phyloP scores from a whole-genome alignment of 805 yeast species.

The Sugiyamaella floridensis region DNA sequence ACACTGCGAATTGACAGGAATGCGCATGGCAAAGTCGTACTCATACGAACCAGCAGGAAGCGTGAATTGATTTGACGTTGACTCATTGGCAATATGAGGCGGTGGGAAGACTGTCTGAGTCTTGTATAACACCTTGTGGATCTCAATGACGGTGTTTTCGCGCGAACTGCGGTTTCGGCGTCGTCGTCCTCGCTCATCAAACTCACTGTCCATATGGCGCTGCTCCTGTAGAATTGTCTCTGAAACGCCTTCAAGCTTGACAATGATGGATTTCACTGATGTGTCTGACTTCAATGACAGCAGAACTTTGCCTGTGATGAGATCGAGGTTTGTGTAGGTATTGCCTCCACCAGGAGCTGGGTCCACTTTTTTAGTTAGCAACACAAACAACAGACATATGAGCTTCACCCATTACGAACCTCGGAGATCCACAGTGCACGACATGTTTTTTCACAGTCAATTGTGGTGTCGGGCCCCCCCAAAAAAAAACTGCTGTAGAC shows the following conservation, averaged over 20 bases:
- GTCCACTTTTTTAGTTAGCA: constrained; percentile 2
- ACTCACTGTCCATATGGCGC: constrained; percentile 19
- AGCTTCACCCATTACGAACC: background rate
- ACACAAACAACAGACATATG: background rate
- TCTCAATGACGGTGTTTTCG: constrained; percentile 18
- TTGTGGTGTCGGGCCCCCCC: too few species aligned
- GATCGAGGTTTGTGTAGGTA: constrained; percentile 23
- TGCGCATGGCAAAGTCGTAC: constrained; percentile 30
- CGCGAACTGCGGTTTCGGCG: constrained; percentile 4
- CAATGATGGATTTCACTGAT: constrained; percentile 23
- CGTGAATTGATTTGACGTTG: constrained; percentile 24
- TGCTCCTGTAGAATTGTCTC: constrained; percentile 14
- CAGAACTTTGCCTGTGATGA: constrained; percentile 22
- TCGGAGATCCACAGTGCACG: background rate
- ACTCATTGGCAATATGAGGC: constrained; percentile 16
- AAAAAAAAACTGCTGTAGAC: too few species aligned
- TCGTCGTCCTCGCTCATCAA: constrained; percentile 18
- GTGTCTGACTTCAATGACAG: constrained; percentile 21
- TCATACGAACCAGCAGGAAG: constrained; percentile 30
- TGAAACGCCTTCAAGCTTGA: constrained; percentile 30
- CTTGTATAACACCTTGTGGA: constrained; percentile 26
- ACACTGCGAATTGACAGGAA: constrained; percentile 28
- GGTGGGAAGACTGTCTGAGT: constrained; percentile 33
- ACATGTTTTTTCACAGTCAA: background rate
- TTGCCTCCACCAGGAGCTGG: constrained; percentile 7